These are phyloP conservation scores for Pyropia yezoensis DNA, from an alignment of 23 red algal genomes.

Conservation along the genomic window DNA sequence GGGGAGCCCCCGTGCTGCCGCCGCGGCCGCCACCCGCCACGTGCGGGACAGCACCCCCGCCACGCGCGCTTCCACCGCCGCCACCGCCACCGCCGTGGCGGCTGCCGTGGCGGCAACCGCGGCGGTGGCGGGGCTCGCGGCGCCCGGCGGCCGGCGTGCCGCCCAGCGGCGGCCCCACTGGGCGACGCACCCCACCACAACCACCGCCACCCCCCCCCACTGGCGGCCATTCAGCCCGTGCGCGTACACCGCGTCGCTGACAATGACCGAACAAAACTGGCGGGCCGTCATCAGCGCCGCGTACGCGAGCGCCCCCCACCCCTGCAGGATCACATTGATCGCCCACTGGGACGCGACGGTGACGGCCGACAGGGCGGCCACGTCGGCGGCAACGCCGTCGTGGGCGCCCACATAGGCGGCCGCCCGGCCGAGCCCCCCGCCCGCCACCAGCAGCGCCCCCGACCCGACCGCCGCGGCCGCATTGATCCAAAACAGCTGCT, in stretches of 20 bases:
- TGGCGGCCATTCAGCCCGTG: constrained; percentile 41
- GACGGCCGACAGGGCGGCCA: constrained; percentile 19
- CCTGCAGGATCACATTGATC: constrained; percentile 61
- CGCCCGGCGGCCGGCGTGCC: no score
- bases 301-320: constrained; percentile 69
- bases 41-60: no score
- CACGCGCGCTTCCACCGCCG: no score
- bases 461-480: constrained; percentile 28
- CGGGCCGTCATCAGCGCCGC: constrained; percentile 78
- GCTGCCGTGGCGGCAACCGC: no score
- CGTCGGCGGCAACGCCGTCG: constrained; percentile 20
- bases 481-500: constrained; percentile 88
- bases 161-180: no score
- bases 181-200: constrained; percentile 17
- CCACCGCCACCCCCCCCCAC: constrained; percentile 44
- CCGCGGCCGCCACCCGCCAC: no score
- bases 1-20: no score
- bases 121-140: no score
- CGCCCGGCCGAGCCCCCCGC: constrained; percentile 12
- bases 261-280: constrained; percentile 71
- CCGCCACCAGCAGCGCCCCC: constrained; percentile 6
- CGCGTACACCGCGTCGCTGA: constrained; percentile 56
- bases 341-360: constrained; percentile 74
- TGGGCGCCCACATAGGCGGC: constrained; percentile 13
- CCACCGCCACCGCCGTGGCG: no score